A percentile compares a stretch with the other conserved stretches of the same genome.
These are phyloP conservation scores for Aristolochia fimbriata DNA, from an alignment of 164 flowering plant species.

Conservation along the genomic window DNA sequence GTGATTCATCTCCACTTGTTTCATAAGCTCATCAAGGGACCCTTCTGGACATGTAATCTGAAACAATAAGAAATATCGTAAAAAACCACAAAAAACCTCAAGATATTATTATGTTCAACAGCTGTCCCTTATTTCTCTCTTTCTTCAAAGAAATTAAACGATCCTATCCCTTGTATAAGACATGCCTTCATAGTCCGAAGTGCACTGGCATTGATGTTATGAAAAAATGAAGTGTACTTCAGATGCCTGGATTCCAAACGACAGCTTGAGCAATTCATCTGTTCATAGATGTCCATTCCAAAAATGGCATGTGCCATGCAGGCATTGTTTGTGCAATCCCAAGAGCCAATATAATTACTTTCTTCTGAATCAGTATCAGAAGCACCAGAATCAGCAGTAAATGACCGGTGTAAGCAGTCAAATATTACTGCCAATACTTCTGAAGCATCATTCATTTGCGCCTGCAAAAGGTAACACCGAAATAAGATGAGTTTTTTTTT, in stretches of 20 bases:
- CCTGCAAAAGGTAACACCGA: slow-evolving; percentile 35
- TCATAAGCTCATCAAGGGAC: slow-evolving; percentile 76
- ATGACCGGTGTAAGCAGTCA: slow-evolving; percentile 81
- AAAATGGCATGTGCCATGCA: slow-evolving; percentile 80
- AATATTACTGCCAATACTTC: slow-evolving; percentile 90
- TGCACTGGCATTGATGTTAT: slow-evolving; percentile 88
- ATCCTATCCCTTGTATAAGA: background rate
- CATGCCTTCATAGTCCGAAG: slow-evolving; percentile 88
- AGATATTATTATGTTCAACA: background rate
- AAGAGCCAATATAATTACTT: slow-evolving; percentile 43
- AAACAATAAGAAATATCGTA: slow-evolving; percentile 2
- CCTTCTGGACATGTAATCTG: slow-evolving; percentile 63
- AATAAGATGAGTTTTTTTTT: too few relatives aligned
- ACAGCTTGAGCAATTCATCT: slow-evolving; percentile 78
- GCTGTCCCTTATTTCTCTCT: background rate
- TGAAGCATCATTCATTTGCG: slow-evolving; percentile 99
- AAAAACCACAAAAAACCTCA: background rate
- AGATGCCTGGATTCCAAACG: slow-evolving; percentile 71
- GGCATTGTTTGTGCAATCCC: slow-evolving; percentile 70
- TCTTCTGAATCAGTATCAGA: slow-evolving; percentile 58
- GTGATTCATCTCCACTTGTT: slow-evolving; percentile 85
- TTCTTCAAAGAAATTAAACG: background rate
- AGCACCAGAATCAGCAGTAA: slow-evolving; percentile 27
- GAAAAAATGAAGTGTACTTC: slow-evolving; percentile 90
- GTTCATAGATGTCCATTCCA: slow-evolving; percentile 88